phyloP scores from a whole-genome alignment of 2,329 filamentous ascomycete genomes.

The Mollisiaceae sp. region DNA sequence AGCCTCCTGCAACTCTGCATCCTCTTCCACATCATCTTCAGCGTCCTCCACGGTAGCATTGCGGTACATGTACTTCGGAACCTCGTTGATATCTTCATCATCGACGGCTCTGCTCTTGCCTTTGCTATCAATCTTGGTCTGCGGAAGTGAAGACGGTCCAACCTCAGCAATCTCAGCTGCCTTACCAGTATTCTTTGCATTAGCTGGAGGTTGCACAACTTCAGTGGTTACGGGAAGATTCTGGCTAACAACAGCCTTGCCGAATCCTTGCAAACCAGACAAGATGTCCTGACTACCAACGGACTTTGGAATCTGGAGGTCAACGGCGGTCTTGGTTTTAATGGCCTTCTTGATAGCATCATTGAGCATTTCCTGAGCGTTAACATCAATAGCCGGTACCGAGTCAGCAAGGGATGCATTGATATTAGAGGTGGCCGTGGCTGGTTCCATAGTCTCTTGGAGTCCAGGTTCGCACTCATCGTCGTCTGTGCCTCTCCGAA shows the following conservation, averaged over 20 bases:
- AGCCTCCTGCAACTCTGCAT: not conserved
- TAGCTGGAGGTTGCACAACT: too few species aligned
- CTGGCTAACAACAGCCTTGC: not conserved
- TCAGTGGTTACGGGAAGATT: too few species aligned
- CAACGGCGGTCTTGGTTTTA: not conserved
- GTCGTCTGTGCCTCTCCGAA: too few species aligned
- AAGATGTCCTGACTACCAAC: not conserved
- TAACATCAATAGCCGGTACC: too few species aligned
- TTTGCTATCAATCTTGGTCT: not conserved
- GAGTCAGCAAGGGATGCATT: too few species aligned
- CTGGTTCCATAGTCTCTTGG: too few species aligned
- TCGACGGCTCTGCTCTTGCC: not conserved
- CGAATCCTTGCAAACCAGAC: not conserved
- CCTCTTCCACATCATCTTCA: not conserved
- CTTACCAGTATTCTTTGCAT: not conserved
- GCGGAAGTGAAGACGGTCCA: not conserved
- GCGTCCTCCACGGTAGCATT: not conserved
- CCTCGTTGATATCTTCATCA: not conserved
- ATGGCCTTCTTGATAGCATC: not conserved
- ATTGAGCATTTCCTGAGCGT: not conserved
- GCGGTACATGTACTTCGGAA: not conserved
- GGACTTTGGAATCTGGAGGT: not conserved
- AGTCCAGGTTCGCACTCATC: too few species aligned
- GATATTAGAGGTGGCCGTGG: too few species aligned
- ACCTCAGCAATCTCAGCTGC: not conserved